Evolutionary conservation across 768 basidiomycete species (phyloP).

Genomic region (Stropharia rugosoannulata): DNA sequence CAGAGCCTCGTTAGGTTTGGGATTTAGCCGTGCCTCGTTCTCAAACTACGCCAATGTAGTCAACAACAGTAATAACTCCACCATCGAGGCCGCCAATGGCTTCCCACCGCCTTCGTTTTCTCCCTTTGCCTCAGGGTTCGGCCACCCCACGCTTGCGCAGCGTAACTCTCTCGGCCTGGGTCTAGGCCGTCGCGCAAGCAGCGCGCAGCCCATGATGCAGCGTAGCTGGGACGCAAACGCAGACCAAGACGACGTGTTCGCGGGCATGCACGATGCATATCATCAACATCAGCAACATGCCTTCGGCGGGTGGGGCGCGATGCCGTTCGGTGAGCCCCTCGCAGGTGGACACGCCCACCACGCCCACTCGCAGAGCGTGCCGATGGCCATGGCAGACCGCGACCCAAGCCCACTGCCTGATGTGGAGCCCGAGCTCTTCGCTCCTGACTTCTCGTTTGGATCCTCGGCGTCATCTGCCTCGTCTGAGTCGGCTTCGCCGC

Average conservation of each 20-base stretch:
- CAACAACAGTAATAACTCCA: slow-evolving; percentile 12
- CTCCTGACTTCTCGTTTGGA: slow-evolving; percentile 12
- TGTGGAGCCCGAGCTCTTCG: slow-evolving; percentile 14
- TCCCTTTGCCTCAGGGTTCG: neutral
- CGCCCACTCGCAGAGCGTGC: no score
- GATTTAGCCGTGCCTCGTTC: no score
- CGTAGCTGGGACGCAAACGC: slow-evolving; percentile 11
- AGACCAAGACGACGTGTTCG: neutral
- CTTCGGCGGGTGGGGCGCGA: no score
- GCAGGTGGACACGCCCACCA: no score
- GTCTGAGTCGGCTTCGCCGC: neutral
- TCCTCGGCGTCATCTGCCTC: neutral
- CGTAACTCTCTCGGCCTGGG: slow-evolving; percentile 8
- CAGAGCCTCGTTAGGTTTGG: no score
- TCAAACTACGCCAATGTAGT: neutral
- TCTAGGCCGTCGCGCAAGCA: slow-evolving; percentile 11
- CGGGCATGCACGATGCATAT: no score
- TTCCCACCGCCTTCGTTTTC: neutral
- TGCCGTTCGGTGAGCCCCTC: no score
- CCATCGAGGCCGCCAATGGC: slow-evolving; percentile 20
- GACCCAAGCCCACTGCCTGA: slow-evolving; percentile 16
- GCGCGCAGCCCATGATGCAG: slow-evolving; percentile 12
- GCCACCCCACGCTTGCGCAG: slow-evolving; percentile 6
- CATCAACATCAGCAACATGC: no score
- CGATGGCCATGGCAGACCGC: slow-evolving; percentile 1